Percentiles rank a stretch among this genome's conserved stretches.
These are phyloP conservation scores for Suillus plorans DNA, from an alignment of 768 basidiomycete species.

Conservation along the genomic window DNA sequence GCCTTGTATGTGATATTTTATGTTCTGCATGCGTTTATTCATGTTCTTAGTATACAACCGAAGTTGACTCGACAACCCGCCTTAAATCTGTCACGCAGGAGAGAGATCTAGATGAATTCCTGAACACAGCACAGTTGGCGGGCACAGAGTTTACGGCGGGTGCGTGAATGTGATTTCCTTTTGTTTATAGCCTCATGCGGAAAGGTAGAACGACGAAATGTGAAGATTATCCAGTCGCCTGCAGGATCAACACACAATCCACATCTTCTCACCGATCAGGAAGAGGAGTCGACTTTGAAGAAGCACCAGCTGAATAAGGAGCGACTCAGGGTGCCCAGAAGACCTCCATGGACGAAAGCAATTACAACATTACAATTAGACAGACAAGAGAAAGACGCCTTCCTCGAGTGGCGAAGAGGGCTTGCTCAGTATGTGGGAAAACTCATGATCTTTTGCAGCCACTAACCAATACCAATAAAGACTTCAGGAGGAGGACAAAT, in stretches of 20 bases:
- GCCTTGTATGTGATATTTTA: slow-evolving; percentile 51
- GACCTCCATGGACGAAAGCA: slow-evolving; percentile 85
- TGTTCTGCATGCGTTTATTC: not conserved
- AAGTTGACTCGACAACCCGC: slow-evolving; percentile 62
- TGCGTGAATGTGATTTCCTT: slow-evolving; percentile 33
- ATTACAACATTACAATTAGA: slow-evolving; percentile 83
- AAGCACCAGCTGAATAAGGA: slow-evolving; percentile 75
- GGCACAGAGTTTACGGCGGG: slow-evolving; percentile 96
- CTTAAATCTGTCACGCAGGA: slow-evolving; percentile 96
- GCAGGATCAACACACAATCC: slow-evolving; percentile 67
- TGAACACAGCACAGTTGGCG: slow-evolving; percentile 92
- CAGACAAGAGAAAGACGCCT: slow-evolving; percentile 83
- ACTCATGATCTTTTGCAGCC: not conserved
- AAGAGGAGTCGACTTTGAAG: slow-evolving; percentile 72
- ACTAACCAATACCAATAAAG: slow-evolving; percentile 38
- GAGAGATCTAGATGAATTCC: slow-evolving; percentile 91
- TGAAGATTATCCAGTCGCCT: slow-evolving; percentile 69
- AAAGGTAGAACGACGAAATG: slow-evolving; percentile 67
- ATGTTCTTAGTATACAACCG: slow-evolving; percentile 65
- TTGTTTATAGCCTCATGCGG: not conserved
- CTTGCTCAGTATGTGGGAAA: slow-evolving; percentile 75
- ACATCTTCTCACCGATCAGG: slow-evolving; percentile 77
- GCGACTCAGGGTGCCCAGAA: slow-evolving; percentile 81
- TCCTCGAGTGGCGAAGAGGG: slow-evolving; percentile 90
- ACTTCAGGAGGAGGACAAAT: slow-evolving; percentile 80